phyloP scores from a whole-genome alignment of 2,329 filamentous ascomycete species.

The Penicillium nordicum region DNA sequence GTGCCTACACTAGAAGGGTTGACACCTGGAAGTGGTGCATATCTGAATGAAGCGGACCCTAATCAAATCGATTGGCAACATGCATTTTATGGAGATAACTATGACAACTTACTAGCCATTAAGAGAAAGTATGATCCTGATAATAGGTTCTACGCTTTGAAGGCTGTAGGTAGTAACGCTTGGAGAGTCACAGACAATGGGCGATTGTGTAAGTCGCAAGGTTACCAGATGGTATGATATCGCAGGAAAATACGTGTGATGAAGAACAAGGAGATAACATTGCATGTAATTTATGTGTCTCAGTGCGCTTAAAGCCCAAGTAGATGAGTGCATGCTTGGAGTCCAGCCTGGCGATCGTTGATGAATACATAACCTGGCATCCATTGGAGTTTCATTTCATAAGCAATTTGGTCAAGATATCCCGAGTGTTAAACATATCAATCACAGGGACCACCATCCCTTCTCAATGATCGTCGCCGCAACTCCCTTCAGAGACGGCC shows the following conservation, averaged over 20 bases:
- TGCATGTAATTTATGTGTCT: neutral
- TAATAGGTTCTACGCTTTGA: constrained; percentile 11
- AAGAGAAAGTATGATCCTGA: constrained; percentile 17
- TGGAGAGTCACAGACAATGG: neutral
- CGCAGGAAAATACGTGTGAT: neutral
- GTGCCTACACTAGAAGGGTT: constrained; percentile 9
- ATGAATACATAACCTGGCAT: neutral
- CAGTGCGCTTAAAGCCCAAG: neutral
- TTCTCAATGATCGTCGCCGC: neutral
- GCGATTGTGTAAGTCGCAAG: neutral
- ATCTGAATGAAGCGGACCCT: constrained; percentile 26
- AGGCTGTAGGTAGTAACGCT: constrained; percentile 13
- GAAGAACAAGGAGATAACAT: neutral
- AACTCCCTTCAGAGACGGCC: neutral
- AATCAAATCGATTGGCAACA: constrained; percentile 21
- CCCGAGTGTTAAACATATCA: neutral
- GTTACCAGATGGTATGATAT: neutral
- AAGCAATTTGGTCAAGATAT: neutral
- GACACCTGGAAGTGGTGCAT: constrained; percentile 18
- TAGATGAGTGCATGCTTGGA: neutral
- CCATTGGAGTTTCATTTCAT: neutral
- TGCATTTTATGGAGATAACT: constrained; percentile 22
- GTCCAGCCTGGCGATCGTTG: neutral
- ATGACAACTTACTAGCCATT: neutral
- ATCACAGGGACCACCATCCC: constrained; percentile 7